A percentile compares a stretch with the other conserved stretches of the same genome.
Evolutionary conservation across 495 filamentous ascomycete genomes (phyloP).

Genomic region (Trichoderma reesei): DNA sequence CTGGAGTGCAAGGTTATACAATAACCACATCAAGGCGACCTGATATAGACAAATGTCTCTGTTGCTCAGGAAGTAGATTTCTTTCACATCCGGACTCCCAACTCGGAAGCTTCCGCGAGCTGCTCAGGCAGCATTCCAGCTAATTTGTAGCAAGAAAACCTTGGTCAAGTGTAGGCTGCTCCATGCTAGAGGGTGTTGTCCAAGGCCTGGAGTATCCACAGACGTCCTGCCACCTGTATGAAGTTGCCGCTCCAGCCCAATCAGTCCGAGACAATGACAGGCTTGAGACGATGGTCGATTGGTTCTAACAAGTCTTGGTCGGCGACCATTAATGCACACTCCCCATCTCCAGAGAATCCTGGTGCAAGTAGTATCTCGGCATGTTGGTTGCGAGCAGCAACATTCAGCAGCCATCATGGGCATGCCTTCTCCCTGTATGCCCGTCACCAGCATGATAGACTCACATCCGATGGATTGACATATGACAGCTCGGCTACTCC

Average conservation of each 20-base stretch:
- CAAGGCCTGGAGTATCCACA: not conserved
- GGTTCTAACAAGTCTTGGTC: not conserved
- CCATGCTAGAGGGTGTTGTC: not conserved
- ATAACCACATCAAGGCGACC: not conserved
- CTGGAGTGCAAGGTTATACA: not conserved
- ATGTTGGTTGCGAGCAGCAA: too few species aligned
- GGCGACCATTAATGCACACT: not conserved
- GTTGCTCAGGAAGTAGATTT: too few species aligned
- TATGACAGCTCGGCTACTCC: not conserved
- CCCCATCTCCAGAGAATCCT: not conserved
- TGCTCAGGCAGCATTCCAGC: not conserved
- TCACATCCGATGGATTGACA: too few species aligned
- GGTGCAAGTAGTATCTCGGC: too few species aligned
- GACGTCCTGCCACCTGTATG: not conserved
- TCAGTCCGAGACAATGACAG: not conserved
- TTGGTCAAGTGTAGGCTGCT: not conserved
- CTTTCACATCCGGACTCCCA: not conserved
- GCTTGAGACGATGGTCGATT: not conserved
- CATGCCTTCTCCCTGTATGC: not conserved
- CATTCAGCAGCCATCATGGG: too few species aligned
- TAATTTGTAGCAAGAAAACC: not conserved
- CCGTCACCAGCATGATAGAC: not conserved
- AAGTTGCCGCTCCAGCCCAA: not conserved
- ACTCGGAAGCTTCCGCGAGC: not conserved
- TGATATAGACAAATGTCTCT: too few species aligned